Percentiles rank a stretch among this genome's conserved stretches.
phyloP scores from a whole-genome alignment of 371 early-diverging fungal species.

The Mucor mucedo region DNA sequence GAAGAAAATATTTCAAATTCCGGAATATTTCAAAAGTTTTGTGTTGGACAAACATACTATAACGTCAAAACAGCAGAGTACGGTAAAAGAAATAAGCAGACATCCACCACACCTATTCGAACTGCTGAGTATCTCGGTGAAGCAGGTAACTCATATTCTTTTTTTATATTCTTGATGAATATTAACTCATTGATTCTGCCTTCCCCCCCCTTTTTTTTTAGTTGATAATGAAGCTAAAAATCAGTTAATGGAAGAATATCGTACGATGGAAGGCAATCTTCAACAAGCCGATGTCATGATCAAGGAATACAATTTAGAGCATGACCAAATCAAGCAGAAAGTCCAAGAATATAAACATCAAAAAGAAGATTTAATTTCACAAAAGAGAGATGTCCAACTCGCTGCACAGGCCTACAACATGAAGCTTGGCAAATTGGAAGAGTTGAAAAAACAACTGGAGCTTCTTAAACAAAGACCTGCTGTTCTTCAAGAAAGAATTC shows the following conservation, averaged over 20 bases:
- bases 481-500: neutral
- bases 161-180: neutral
- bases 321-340: constrained; percentile 28
- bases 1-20: constrained; percentile 45
- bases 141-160: constrained; percentile 39
- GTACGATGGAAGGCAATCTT: constrained; percentile 6
- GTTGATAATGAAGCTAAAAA: constrained; percentile 37
- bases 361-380: constrained; percentile 41
- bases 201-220: constrained; percentile 5
- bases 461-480: constrained; percentile 15
- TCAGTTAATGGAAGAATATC: constrained; percentile 14
- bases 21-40: constrained; percentile 47
- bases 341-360: constrained; percentile 32
- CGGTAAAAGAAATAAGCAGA: constrained; percentile 46
- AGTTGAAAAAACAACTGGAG: neutral
- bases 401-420: constrained; percentile 15
- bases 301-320: constrained; percentile 30
- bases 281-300: constrained; percentile 45
- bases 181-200: too few species aligned
- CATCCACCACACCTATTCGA: constrained; percentile 38
- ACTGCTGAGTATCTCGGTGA: constrained; percentile 49
- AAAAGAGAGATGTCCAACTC: constrained; percentile 29
- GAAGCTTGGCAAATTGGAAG: constrained; percentile 4
- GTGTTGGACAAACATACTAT: constrained; percentile 56
- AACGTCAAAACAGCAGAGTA: constrained; percentile 55